These are phyloP conservation scores for Xylaria sp. DNA, from an alignment of 2,329 filamentous ascomycete genomes.

Conservation along the genomic window DNA sequence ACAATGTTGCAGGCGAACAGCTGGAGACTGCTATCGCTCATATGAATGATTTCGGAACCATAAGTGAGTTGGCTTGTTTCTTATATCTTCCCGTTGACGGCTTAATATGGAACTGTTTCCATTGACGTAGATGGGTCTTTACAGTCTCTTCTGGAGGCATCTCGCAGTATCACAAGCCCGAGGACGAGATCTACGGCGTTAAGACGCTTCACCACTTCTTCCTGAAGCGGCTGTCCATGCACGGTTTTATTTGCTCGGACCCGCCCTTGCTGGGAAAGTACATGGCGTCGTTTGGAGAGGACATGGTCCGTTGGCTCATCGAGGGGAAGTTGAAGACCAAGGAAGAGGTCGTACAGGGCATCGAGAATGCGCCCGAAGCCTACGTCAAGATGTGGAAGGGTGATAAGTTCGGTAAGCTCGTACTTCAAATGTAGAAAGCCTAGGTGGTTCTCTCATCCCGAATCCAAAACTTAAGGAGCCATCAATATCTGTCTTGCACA, in stretches of 20 bases:
- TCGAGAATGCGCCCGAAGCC: background rate
- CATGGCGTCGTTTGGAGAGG: background rate
- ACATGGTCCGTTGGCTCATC: background rate
- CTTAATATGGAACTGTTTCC: background rate
- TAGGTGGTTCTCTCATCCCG: too few relatives aligned
- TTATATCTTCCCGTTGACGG: background rate
- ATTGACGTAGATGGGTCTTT: background rate
- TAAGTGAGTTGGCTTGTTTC: conserved; percentile 14
- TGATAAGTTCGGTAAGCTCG: conserved; percentile 15
- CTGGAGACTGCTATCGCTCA: conserved; percentile 49
- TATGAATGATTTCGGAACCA: conserved; percentile 31
- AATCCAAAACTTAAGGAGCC: too few relatives aligned
- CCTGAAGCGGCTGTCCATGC: background rate
- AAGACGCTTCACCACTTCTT: conserved; percentile 7
- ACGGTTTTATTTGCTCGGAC: conserved; percentile 8
- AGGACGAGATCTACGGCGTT: background rate
- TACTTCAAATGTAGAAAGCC: too few relatives aligned
- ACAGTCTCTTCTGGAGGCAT: conserved; percentile 2
- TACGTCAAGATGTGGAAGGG: background rate
- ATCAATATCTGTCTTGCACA: too few relatives aligned
- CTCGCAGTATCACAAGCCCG: background rate
- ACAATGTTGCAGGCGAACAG: conserved; percentile 65
- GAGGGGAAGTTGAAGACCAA: conserved; percentile 13
- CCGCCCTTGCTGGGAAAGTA: background rate
- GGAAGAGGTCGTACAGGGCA: conserved; percentile 2